phyloP scores from a whole-genome alignment of 441 rosid species.

The Omphalea diandra region DNA sequence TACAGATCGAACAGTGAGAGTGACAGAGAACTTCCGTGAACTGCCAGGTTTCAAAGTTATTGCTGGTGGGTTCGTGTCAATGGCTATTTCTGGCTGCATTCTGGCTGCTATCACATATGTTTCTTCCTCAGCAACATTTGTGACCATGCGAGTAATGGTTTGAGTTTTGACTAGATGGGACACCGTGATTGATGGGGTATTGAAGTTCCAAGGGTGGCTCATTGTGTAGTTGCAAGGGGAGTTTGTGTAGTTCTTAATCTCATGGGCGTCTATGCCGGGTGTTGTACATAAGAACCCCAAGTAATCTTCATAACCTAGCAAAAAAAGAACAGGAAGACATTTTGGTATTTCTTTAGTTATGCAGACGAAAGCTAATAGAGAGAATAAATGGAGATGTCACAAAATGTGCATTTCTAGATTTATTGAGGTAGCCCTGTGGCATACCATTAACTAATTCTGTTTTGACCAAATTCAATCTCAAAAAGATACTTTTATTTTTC shows the following conservation, averaged over 20 bases:
- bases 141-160: slow-evolving; percentile 68
- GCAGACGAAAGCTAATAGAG: not conserved
- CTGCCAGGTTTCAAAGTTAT: slow-evolving; percentile 74
- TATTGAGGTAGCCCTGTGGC: not conserved
- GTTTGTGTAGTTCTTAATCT: slow-evolving; percentile 74
- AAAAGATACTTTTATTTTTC: not conserved
- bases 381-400: not conserved
- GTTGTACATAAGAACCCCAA: slow-evolving; percentile 93
- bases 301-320: slow-evolving; percentile 77
- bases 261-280: slow-evolving; percentile 74
- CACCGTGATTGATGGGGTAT: slow-evolving; percentile 80
- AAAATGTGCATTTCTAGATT: not conserved
- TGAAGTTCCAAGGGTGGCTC: slow-evolving; percentile 80
- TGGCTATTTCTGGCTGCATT: slow-evolving; percentile 83
- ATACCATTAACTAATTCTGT: not conserved
- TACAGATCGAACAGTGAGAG: slow-evolving; percentile 66
- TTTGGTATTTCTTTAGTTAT: not conserved
- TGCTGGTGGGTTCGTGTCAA: slow-evolving; percentile 81
- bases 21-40: slow-evolving; percentile 59
- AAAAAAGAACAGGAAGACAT: not conserved
- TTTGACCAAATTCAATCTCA: not conserved
- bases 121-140: slow-evolving; percentile 80
- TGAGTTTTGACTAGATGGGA: slow-evolving; percentile 74
- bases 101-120: slow-evolving; percentile 72
- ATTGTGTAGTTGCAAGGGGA: slow-evolving; percentile 73